These are phyloP conservation scores for Xylariaceae sp. DNA, from an alignment of 2,329 filamentous ascomycete species.

Conservation along the genomic window DNA sequence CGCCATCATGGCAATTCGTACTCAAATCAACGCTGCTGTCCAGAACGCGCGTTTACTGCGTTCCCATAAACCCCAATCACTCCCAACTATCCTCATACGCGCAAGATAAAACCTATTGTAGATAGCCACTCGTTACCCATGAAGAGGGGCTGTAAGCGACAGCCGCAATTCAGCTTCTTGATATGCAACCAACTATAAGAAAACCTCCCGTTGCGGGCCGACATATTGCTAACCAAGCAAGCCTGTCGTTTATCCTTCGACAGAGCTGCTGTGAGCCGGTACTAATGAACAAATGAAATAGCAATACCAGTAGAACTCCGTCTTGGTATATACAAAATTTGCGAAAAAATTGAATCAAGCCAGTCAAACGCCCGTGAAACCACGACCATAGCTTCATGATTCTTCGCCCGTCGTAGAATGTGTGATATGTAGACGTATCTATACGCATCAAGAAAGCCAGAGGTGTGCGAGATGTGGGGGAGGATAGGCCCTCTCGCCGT, in stretches of 20 bases:
- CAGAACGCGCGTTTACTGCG: background rate
- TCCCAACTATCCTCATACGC: constrained; percentile 14
- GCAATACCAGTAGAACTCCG: background rate
- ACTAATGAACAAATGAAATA: background rate
- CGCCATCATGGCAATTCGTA: background rate
- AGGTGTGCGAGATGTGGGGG: constrained; percentile 21
- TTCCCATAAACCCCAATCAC: constrained; percentile 10
- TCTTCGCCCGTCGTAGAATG: background rate
- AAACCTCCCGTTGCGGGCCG: constrained; percentile 3
- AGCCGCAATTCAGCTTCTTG: background rate
- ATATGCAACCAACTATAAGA: background rate
- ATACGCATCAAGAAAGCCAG: constrained; percentile 15
- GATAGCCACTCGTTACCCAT: background rate
- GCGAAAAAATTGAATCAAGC: constrained; percentile 4
- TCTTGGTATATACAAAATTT: constrained; percentile 18
- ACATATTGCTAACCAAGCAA: constrained; percentile 1
- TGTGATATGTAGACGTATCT: background rate
- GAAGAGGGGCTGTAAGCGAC: background rate
- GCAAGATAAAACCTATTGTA: constrained; percentile 1
- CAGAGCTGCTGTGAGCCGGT: too few relatives aligned
- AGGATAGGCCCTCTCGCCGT: constrained; percentile 27
- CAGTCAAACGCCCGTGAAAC: constrained; percentile 13
- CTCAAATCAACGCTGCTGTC: constrained; percentile 15
- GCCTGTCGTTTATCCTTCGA: background rate
- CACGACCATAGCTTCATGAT: constrained; percentile 5